Evolutionary conservation across 805 yeast genomes (phyloP).

Genomic region (Saccharomyces eubayanus): DNA sequence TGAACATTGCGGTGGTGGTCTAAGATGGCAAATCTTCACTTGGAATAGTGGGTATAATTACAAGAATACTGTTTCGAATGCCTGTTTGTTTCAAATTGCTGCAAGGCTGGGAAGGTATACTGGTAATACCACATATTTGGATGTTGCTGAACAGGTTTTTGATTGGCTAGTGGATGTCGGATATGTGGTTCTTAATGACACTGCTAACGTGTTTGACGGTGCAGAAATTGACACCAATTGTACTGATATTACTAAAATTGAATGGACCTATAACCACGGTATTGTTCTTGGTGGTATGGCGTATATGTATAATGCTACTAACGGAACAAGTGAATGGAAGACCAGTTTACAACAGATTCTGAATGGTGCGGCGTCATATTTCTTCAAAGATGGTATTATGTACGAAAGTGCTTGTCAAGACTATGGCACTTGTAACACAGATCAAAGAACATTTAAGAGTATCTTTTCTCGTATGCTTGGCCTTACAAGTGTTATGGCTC

Average conservation of each 20-base stretch:
- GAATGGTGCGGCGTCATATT: conserved; percentile 40
- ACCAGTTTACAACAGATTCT: conserved; percentile 39
- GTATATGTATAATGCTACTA: conserved; percentile 56
- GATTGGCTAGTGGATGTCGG: conserved; percentile 49
- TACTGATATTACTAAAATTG: conserved; percentile 41
- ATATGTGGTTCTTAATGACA: conserved; percentile 44
- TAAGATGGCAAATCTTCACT: conserved; percentile 62
- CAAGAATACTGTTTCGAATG: conserved; percentile 59
- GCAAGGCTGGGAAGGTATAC: conserved; percentile 56
- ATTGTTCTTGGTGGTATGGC: conserved; percentile 61
- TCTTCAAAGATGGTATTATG: conserved; percentile 45
- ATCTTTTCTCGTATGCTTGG: conserved; percentile 58
- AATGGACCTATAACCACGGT: conserved; percentile 71
- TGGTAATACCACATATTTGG: conserved; percentile 42
- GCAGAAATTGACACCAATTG: conserved; percentile 53
- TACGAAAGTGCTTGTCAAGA: conserved; percentile 55
- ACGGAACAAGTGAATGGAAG: conserved; percentile 42
- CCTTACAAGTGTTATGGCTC: conserved; percentile 46
- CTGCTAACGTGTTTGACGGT: conserved; percentile 65
- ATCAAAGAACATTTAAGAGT: conserved; percentile 71
- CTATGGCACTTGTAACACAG: conserved; percentile 48
- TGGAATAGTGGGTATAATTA: conserved; percentile 55
- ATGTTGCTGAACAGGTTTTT: conserved; percentile 46
- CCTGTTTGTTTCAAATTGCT: conserved; percentile 52
- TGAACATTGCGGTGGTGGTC: conserved; percentile 49